Base-by-base conservation (phyloP, 306 rosid species). In the Cicer pinnatifidum region DNA sequence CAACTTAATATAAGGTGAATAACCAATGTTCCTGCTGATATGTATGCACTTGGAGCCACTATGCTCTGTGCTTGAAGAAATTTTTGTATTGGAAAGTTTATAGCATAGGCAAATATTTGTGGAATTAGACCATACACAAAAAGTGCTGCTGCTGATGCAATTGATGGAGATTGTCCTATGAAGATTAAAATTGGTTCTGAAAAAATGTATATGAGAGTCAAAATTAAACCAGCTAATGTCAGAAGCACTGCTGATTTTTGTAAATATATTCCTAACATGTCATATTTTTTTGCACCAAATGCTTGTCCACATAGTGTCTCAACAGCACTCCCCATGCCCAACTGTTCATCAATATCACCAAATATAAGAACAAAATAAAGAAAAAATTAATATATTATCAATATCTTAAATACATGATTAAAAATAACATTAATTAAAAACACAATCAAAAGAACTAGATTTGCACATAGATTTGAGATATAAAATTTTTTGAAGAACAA, bases 251-350 rank as follows among this genome's bases (percentile, higher is more conserved):
- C 57, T 46, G 97, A 92, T 85, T 91, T 84, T 72, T 92, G 97
- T 37, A 92, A 41, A 61, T 92, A 92, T 5, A 87, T n/a, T 6
- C 97, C 97, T n/a, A 89, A 43, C 96, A 89, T 86, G 1, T 85
- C 89, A 16, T 70, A 85, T 63, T 88, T 89, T 3, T 35, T 63
- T 1, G 92, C 97, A 1, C 97, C 97, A 17, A 35, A 88, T 9
- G 97, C 96, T 85, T 89, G 97, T 10, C 97, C 97, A 45, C 97
- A 89, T 13, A 92, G 75, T 0, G 96, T 92, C 75, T 92, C 97
- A 8, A 89, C 97, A 0, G 97, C 97, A 61, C 97, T 92, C 2
- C 97, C 97, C 97, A 92, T 89, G 0, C 97, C 97, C 40, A 89
- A 81, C 97, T 92, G 83, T 69, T 53, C 19, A 76, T 54, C n/a